phyloP scores from a whole-genome alignment of 768 basidiomycete genomes.

The Tulasnella sp. region DNA sequence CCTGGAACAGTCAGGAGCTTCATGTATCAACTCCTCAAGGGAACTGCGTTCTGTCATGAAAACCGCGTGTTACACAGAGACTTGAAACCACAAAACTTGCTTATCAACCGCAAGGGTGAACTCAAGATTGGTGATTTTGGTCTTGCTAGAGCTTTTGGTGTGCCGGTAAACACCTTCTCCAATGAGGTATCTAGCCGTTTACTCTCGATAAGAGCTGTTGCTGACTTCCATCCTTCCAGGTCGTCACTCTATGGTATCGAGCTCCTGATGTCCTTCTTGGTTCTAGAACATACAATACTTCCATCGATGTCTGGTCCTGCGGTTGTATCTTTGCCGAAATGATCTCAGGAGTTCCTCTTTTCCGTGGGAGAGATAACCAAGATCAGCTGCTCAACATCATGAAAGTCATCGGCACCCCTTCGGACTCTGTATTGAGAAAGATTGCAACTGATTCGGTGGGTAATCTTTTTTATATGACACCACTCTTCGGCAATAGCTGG shows the following conservation, averaged over 20 bases:
- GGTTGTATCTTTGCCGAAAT: constrained; percentile 99
- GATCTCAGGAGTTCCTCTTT: constrained; percentile 94
- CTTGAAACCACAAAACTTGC: constrained; percentile 93
- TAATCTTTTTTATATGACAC: constrained; percentile 15
- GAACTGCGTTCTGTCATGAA: constrained; percentile 96
- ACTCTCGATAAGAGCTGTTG: neutral
- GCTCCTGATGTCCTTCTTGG: constrained; percentile 96
- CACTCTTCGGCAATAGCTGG: too few species aligned
- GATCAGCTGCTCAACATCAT: constrained; percentile 98
- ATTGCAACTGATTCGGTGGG: constrained; percentile 81
- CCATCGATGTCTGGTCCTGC: constrained; percentile 97
- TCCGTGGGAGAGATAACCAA: constrained; percentile 92
- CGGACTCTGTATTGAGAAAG: constrained; percentile 74
- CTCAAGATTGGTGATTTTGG: constrained; percentile 97
- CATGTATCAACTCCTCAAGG: constrained; percentile 95
- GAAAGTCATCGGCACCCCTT: constrained; percentile 91
- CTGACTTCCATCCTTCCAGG: constrained; percentile 33
- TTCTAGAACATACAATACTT: constrained; percentile 92
- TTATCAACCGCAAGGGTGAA: constrained; percentile 95
- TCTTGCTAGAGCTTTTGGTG: constrained; percentile 91
- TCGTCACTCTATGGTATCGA: constrained; percentile 97
- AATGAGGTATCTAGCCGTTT: constrained; percentile 56
- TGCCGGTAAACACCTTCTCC: constrained; percentile 97
- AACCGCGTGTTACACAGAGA: constrained; percentile 96
- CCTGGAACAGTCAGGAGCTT: constrained; percentile 77